A percentile compares a stretch with the other conserved stretches of the same genome.
These are phyloP conservation scores for Ogataea thermomethanolica DNA, from an alignment of 805 yeast genomes.

Conservation along the genomic window DNA sequence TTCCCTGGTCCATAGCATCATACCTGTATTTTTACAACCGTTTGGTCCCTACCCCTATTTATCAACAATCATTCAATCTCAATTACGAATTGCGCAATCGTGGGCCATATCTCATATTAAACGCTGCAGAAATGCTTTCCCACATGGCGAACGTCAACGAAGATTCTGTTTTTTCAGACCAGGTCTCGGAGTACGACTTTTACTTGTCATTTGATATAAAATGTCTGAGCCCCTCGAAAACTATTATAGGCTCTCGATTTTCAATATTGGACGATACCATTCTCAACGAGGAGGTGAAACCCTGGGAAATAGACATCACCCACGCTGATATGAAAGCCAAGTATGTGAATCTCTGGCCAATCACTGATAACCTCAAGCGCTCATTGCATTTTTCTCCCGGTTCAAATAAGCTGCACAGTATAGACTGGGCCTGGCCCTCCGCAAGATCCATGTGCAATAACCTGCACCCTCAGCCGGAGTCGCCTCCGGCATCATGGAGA, in stretches of 20 bases:
- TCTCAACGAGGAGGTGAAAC: constrained; percentile 20
- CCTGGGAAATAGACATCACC: constrained; percentile 21
- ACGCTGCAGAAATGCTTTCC: constrained; percentile 17
- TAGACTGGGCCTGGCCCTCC: constrained; percentile 21
- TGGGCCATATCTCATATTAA: constrained; percentile 24
- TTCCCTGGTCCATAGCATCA: constrained; percentile 33
- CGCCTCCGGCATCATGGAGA: constrained; percentile 2
- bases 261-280: constrained; percentile 23
- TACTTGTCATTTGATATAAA: constrained; percentile 17
- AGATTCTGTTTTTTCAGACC: constrained; percentile 11
- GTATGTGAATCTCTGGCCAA: constrained; percentile 26
- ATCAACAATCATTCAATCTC: constrained; percentile 13
- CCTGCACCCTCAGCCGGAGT: background rate
- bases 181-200: constrained; percentile 20
- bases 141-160: constrained; percentile 10
- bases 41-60: constrained; percentile 27
- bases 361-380: constrained; percentile 23
- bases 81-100: constrained; percentile 23
- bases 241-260: constrained; percentile 21
- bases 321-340: constrained; percentile 17
- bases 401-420: constrained; percentile 14
- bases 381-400: constrained; percentile 10
- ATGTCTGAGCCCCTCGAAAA: constrained; percentile 7
- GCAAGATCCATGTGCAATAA: constrained; percentile 10
- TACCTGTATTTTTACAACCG: constrained; percentile 31